Percentiles rank a stretch among this genome's conserved stretches.
Conservation (phyloP, 2,329 filamentous ascomycete species). For the Penicillium sp. region DNA sequence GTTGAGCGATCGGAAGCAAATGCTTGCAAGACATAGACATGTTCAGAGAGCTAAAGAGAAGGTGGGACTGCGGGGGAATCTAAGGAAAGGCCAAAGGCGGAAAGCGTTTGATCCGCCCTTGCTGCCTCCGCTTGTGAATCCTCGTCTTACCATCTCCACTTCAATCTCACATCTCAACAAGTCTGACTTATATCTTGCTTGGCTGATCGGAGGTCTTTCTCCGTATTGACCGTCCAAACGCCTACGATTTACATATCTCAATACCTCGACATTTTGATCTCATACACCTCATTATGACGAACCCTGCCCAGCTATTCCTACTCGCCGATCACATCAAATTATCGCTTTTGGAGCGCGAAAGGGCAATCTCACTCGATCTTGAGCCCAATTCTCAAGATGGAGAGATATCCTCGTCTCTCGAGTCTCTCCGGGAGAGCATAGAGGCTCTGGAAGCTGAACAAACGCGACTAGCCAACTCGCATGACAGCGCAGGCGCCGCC, state of each 20-base stretch:
- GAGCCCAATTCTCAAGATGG: conserved; percentile 79
- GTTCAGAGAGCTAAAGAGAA: conserved; percentile 7
- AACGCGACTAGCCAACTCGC: conserved; percentile 58
- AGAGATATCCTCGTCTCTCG: conserved; percentile 82
- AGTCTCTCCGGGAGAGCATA: conserved; percentile 80
- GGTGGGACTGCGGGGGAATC: conserved; percentile 13
- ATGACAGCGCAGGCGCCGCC: conserved; percentile 47
- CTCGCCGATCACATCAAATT: conserved; percentile 97
- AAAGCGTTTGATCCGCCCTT: conserved; percentile 23
- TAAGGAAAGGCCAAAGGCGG: conserved; percentile 17
- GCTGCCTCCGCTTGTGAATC: conserved; percentile 14
- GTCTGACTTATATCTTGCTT: not conserved
- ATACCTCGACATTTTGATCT: conserved; percentile 5
- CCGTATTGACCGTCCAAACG: not conserved
- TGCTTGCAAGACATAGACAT: not conserved
- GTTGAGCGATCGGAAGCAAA: conserved; percentile 2
- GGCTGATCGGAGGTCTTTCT: conserved; percentile 8
- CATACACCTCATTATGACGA: conserved; percentile 44
- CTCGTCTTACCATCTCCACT: conserved; percentile 14
- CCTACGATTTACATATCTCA: not conserved
- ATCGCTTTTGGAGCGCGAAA: conserved; percentile 85
- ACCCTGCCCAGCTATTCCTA: conserved; percentile 75
- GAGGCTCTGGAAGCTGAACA: conserved; percentile 65
- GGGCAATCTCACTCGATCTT: conserved; percentile 76
- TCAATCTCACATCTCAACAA: not conserved